Base-by-base conservation (phyloP, 805 yeast species). In the Ogataea nakhonphanomensis region DNA sequence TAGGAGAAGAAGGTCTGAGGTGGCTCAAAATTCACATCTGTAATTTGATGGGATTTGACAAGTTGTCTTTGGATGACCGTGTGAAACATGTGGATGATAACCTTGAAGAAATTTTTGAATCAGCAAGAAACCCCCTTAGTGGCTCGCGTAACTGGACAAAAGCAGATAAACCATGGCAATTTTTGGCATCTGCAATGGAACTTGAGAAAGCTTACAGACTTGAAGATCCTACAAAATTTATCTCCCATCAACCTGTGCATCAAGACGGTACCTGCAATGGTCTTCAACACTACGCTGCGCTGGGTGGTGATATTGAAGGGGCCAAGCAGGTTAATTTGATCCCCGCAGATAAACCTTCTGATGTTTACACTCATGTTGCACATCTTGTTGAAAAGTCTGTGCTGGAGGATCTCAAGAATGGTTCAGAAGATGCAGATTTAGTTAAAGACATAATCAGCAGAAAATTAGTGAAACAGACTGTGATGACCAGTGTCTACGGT, bases 401-500 rank as follows among this genome's bases (percentile, higher is more conserved):
- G 35, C 73, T 74, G 32, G 58, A 60, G 9, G 84, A 77, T 27
- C 78, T 77, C 5, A 63, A 65, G 2, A 84, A 81, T 8, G 84
- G 81, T 8, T 70, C 75, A 45, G 73, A 71, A 40, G 62, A 64
- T 40, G 91, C 90, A 1, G 33, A 56, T n/a, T 59, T 66, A 25
- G 64, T 84, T 29, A 68, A 73, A 41, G 84, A 81, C 37, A 74
- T 79, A 44, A 76, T 91, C 42, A 74, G 81, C 13, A 76, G 99
- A 53, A 91, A 91, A 58, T 82, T 93, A 33, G 96, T 93, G 26
- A 91, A 91, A 59, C 99, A 91, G 61, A 88, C 99, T 0, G 98
- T 91, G 20, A 91, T 91, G 99, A 91, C 99, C 0, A 90, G 89
- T 55, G 99, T 91, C 26, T 91, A 91, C 59, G 99, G 99, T 54